phyloP scores from a whole-genome alignment of 352 stramenopile species.

The Phytopythium sindhum region DNA sequence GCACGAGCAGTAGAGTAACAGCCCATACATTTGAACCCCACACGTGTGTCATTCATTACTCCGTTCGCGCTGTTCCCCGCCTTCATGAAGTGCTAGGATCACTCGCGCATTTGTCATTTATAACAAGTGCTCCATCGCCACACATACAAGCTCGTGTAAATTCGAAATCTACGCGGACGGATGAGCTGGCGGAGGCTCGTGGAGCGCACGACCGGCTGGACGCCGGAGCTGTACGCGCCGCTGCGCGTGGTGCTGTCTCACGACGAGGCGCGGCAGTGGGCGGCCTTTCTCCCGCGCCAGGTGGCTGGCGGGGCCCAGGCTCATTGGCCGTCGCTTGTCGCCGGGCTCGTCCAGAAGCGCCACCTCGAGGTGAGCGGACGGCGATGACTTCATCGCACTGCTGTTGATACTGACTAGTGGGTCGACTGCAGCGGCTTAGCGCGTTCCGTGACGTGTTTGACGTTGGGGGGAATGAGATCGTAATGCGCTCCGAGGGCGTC shows the following conservation, averaged over 20 bases:
- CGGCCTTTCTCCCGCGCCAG: not conserved
- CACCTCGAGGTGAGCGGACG: slow-evolving; percentile 21
- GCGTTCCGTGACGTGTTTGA: slow-evolving; percentile 30
- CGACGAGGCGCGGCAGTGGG: slow-evolving; percentile 22
- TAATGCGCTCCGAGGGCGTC: slow-evolving; percentile 28
- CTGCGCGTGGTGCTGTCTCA: slow-evolving; percentile 45
- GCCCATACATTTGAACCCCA: slow-evolving; percentile 2
- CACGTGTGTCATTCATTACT: not conserved
- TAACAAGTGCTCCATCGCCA: not conserved
- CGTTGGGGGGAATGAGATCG: slow-evolving; percentile 24
- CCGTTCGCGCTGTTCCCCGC: too few species aligned
- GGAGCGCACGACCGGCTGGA: slow-evolving; percentile 40
- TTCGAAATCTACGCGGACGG: not conserved
- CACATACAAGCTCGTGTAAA: too few species aligned
- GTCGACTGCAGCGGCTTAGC: slow-evolving; percentile 19
- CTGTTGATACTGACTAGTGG: not conserved
- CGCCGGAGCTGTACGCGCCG: slow-evolving; percentile 36
- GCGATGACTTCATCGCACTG: not conserved
- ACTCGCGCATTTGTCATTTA: not conserved
- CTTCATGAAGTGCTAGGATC: too few species aligned
- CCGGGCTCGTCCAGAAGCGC: slow-evolving; percentile 32
- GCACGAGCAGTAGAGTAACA: slow-evolving; percentile 1
- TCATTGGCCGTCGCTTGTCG: slow-evolving; percentile 27
- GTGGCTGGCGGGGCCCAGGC: not conserved
- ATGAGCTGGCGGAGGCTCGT: slow-evolving; percentile 30